Base-by-base conservation (phyloP, 805 yeast genomes). In the Teunomyces panamensis region DNA sequence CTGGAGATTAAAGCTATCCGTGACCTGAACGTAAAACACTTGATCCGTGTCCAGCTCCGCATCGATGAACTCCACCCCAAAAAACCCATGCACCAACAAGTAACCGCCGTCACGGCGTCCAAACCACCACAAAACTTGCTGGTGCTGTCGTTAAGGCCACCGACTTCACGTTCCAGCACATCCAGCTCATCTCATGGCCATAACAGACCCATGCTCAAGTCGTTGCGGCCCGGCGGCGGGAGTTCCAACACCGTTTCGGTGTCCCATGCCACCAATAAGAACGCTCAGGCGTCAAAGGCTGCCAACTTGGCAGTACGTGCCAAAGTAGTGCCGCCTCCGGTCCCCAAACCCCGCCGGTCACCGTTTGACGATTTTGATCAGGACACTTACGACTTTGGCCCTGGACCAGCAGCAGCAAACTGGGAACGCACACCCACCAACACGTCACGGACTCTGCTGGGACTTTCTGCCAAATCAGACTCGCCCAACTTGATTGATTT, bases 401-500 rank as follows among this genome's bases (percentile, higher is more conserved):
- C 24, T 20, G 24, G 24, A 1, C 5, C 24, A 20, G 16, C 36
- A 14, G 20, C n/a, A n/a, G 17, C 35, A 20, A 49, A 49, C 24
- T 45, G 49, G 49, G 47, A 49, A n/a, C 36, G 39, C 14, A 13
- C 43, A 2, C n/a, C 17, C 13, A 17, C 30, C 13, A 33, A 26
- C n/a, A 30, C 20, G n/a, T 46, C 49, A 5, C 34, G 52, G 2
- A 42, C 49, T 4, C 44, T 46, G 9, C 39, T 45, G 26, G 48
- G 48, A 1, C 13, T 48, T 9, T 48, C 51, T 9, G 43, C 34
- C 9, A n/a, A 30, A 10, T 43, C 49, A 2, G 37, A 37, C 1
- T 68, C 75, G 36, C 73, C 78, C 32, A 80, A 82, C 49, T 73
- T 89, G 56, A 86, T 90, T 51, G 96, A 89, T 60, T 81, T 89